Evolutionary conservation across 75 land plant genomes (phyloP).

Genomic region (Pinus tabuliformis): DNA sequence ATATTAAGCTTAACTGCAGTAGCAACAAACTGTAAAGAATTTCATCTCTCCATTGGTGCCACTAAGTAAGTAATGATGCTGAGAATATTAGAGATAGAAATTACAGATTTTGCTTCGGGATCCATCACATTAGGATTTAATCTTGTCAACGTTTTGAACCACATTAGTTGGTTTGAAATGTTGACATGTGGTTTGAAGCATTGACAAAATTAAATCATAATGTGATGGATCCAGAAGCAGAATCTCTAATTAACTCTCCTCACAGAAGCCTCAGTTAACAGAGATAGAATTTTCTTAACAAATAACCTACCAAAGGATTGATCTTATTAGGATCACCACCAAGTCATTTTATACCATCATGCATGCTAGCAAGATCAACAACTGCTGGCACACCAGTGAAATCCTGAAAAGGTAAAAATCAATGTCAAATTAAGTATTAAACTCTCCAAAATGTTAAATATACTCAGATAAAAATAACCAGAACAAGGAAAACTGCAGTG

Average conservation of each 20-base stretch:
- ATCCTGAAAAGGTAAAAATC: constrained; percentile 40
- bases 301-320: constrained; percentile 76
- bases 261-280: too few relatives aligned
- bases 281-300: background rate
- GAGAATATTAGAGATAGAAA: background rate
- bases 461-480: background rate
- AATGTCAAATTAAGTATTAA: background rate
- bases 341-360: constrained; percentile 86
- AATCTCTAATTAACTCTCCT: too few relatives aligned
- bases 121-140: too few relatives aligned
- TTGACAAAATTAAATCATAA: too few relatives aligned
- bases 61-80: background rate
- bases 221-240: too few relatives aligned
- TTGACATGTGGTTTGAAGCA: too few relatives aligned
- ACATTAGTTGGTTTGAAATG: too few relatives aligned
- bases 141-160: too few relatives aligned
- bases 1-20: too few relatives aligned
- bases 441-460: background rate
- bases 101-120: too few relatives aligned
- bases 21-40: too few relatives aligned
- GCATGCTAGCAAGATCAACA: constrained; percentile 94
- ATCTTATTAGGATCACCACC: constrained; percentile 86
- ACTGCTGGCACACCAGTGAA: constrained; percentile 96
- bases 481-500: background rate
- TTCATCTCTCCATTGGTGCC: background rate